phyloP scores from a whole-genome alignment of 768 basidiomycete genomes.

The Tylopilus rubrobrunneus region DNA sequence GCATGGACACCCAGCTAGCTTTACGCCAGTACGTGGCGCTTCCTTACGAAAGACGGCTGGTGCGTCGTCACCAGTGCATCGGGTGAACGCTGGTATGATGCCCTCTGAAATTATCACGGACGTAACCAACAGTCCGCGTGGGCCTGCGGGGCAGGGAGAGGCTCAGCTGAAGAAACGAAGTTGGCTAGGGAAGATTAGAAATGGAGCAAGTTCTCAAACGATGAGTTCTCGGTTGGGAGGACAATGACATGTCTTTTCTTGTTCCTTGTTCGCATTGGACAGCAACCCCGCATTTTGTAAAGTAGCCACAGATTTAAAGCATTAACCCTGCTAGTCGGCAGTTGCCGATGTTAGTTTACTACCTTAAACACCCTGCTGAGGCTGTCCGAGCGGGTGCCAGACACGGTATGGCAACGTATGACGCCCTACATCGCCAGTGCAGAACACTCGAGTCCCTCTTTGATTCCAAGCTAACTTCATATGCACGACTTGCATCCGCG shows the following conservation, averaged over 20 bases:
- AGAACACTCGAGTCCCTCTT: slow-evolving; percentile 86
- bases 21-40: slow-evolving; percentile 65
- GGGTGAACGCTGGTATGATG: slow-evolving; percentile 38
- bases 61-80: slow-evolving; percentile 48
- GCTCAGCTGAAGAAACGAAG: slow-evolving; percentile 47
- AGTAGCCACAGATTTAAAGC: slow-evolving; percentile 1
- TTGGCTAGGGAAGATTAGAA: slow-evolving; percentile 71
- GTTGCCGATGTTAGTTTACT: too few species aligned
- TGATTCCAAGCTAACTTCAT: slow-evolving; percentile 86
- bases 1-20: slow-evolving; percentile 58
- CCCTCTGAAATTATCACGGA: slow-evolving; percentile 42
- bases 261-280: slow-evolving; percentile 9
- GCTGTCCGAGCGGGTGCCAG: too few species aligned
- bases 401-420: slow-evolving; percentile 68
- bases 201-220: slow-evolving; percentile 27
- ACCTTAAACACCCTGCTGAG: not conserved
- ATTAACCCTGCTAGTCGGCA: too few species aligned
- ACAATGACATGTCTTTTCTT: slow-evolving; percentile 19
- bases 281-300: slow-evolving; percentile 17
- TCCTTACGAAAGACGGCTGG: slow-evolving; percentile 30
- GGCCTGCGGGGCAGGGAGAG: slow-evolving; percentile 20
- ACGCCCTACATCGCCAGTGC: slow-evolving; percentile 60
- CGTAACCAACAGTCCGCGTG: slow-evolving; percentile 64
- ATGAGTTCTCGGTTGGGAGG: slow-evolving; percentile 19
- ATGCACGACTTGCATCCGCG: slow-evolving; percentile 77